Conservation (phyloP, 192 early-diverging fungal species). For the Kappamyces sp. region DNA sequence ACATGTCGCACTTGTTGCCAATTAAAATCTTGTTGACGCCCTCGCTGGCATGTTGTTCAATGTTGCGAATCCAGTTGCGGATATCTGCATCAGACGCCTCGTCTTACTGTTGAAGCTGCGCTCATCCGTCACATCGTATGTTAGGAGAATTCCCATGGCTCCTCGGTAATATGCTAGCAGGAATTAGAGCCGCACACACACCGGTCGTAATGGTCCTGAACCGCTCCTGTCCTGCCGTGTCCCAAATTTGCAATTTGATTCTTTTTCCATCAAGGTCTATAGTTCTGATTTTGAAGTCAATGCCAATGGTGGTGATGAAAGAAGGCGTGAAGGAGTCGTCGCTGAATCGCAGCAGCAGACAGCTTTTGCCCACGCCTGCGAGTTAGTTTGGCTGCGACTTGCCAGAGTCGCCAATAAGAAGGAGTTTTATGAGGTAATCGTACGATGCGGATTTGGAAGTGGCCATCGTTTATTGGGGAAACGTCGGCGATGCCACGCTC, state of each 20-base stretch:
- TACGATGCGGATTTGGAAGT: conserved; percentile 90
- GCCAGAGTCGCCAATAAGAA: conserved; percentile 98
- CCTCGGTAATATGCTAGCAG: conserved; percentile 91
- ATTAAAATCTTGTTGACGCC: conserved; percentile 98
- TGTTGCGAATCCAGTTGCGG: conserved; percentile 99
- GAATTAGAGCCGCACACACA: conserved; percentile 23
- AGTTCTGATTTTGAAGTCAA: conserved; percentile 99
- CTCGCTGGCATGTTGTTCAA: conserved; percentile 98
- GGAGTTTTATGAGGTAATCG: conserved; percentile 98
- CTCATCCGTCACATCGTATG: conserved; percentile 99
- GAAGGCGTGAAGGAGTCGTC: conserved; percentile 99
- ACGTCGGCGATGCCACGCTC: too few species aligned
- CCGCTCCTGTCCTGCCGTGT: conserved; percentile 98
- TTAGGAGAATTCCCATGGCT: conserved; percentile 97
- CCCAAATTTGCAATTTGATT: conserved; percentile 99
- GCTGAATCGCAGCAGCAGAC: conserved; percentile 93
- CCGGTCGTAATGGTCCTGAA: conserved; percentile 98
- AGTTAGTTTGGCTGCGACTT: conserved; percentile 28
- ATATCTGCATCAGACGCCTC: conserved; percentile 59
- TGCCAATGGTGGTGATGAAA: conserved; percentile 99
- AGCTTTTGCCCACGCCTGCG: conserved; percentile 92
- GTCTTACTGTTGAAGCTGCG: conserved; percentile 89
- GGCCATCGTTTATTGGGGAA: conserved; percentile 38
- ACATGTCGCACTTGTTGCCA: conserved; percentile 99
- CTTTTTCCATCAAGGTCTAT: conserved; percentile 98